phyloP scores from a whole-genome alignment of 208 protist species.

The Endotrypanum monterogeii region DNA sequence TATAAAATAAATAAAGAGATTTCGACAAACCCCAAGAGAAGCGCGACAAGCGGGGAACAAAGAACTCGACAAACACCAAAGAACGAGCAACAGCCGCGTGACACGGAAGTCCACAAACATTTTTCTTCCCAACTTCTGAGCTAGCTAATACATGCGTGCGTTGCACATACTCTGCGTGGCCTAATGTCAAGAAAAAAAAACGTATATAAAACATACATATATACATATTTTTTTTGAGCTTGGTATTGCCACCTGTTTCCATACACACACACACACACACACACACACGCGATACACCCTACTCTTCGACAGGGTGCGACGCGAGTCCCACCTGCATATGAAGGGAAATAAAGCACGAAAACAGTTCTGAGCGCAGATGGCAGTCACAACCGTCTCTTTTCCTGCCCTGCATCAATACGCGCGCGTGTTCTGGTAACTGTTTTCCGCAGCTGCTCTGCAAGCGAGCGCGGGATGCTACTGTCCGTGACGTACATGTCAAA shows the following conservation, averaged over 20 bases:
- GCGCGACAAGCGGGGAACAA: not conserved
- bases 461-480: conserved; percentile 30
- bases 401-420: not conserved
- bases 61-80: not conserved
- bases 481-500: conserved; percentile 52
- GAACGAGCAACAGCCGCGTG: not conserved
- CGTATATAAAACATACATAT: too few species aligned
- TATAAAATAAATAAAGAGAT: not conserved
- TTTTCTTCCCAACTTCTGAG: too few species aligned
- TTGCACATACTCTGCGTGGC: too few species aligned
- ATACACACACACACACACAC: too few species aligned
- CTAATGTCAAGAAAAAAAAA: too few species aligned
- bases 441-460: conserved; percentile 41
- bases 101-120: too few species aligned
- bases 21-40: not conserved
- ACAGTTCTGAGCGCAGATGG: too few species aligned
- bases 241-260: too few species aligned
- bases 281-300: too few species aligned
- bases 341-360: not conserved
- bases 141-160: too few species aligned
- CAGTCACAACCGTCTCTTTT: not conserved
- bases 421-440: conserved; percentile 20
- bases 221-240: too few species aligned
- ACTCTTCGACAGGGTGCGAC: too few species aligned
- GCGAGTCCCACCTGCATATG: not conserved